A percentile compares a stretch with the other conserved stretches of the same genome.
These are phyloP conservation scores for Pseudozyma sp. DNA, from an alignment of 1,284 basidiomycete species.

Conservation along the genomic window DNA sequence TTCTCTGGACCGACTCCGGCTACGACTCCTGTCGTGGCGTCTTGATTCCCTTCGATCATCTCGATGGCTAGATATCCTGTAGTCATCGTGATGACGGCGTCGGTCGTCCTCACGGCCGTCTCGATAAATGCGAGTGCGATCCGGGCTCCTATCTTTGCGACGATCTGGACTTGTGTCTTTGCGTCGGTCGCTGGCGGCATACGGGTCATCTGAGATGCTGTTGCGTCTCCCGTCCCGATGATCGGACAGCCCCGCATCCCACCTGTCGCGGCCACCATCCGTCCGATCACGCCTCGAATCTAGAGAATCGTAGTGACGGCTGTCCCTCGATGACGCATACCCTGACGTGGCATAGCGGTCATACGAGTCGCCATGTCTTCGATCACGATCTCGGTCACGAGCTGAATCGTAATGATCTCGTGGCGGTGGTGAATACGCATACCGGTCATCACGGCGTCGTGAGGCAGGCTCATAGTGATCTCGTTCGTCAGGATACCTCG, in stretches of 20 bases:
- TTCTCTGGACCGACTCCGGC: constrained; percentile 13
- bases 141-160: constrained; percentile 7
- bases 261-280: background rate
- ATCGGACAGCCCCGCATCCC: background rate
- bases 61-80: background rate
- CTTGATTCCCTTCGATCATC: constrained; percentile 1
- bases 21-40: constrained; percentile 3
- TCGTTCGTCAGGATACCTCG: constrained; percentile 6
- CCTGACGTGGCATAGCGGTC: background rate
- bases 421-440: constrained; percentile 4
- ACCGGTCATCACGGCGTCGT: background rate
- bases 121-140: constrained; percentile 6
- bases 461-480: constrained; percentile 2
- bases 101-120: constrained; percentile 3
- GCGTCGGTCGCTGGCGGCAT: constrained; percentile 2
- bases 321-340: background rate
- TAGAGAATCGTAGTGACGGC: constrained; percentile 5
- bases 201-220: background rate
- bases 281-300: constrained; percentile 2
- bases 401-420: background rate
- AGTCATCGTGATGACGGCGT: background rate
- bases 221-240: constrained; percentile 4
- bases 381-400: background rate
- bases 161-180: constrained; percentile 4
- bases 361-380: constrained; percentile 1